A percentile compares a stretch with the other conserved stretches of the same genome.
Evolutionary conservation across 495 filamentous ascomycete species (phyloP).

Genomic region (Hyaloscypha variabilis): DNA sequence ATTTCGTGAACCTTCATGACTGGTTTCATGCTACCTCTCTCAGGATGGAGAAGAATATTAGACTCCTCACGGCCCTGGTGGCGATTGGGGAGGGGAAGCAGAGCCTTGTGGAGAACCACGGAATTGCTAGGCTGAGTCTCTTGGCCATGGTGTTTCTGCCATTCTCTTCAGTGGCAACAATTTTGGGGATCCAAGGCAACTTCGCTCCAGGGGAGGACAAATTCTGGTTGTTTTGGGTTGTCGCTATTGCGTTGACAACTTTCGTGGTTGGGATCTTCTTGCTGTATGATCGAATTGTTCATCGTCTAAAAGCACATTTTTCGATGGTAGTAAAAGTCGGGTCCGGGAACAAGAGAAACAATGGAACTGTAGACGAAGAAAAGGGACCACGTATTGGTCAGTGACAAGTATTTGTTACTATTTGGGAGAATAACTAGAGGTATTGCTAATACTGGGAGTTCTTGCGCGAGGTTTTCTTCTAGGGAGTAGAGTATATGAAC

Average conservation of each 20-base stretch:
- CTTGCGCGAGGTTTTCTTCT: too few species aligned
- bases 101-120: constrained; percentile 34
- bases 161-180: constrained; percentile 39
- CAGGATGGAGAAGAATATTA: constrained; percentile 5
- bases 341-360: background rate
- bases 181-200: constrained; percentile 37
- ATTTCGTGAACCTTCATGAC: background rate
- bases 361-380: background rate
- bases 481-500: too few species aligned
- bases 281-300: constrained; percentile 3
- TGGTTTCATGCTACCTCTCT: background rate
- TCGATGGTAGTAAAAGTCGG: background rate
- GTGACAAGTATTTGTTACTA: too few species aligned
- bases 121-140: constrained; percentile 42
- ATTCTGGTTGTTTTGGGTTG: constrained; percentile 43
- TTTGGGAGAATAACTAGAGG: too few species aligned
- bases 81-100: constrained; percentile 37
- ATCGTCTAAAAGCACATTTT: background rate
- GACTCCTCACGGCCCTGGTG: constrained; percentile 20
- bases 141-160: constrained; percentile 47
- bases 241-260: constrained; percentile 36
- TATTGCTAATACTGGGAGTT: too few species aligned
- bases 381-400: background rate
- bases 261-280: constrained; percentile 4
- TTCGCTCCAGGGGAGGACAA: constrained; percentile 22